phyloP scores from a whole-genome alignment of 768 basidiomycete genomes.

The Lanmaoa rubissima region DNA sequence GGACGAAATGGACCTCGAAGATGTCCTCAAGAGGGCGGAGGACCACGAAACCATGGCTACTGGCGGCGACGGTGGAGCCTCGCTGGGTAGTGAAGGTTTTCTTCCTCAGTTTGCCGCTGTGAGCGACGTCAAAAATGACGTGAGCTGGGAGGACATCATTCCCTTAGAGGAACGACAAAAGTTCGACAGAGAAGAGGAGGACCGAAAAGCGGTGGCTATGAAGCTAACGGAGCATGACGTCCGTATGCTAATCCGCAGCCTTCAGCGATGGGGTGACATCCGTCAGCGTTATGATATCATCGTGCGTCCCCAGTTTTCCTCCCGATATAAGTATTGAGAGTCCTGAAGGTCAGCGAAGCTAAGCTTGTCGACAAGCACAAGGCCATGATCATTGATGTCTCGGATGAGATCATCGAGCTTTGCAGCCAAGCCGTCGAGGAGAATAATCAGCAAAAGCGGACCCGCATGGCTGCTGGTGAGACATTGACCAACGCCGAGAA shows the following conservation, averaged over 20 bases:
- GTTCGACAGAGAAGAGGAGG: conserved; percentile 78
- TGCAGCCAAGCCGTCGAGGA: conserved; percentile 83
- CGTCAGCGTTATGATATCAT: conserved; percentile 92
- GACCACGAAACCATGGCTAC: conserved; percentile 92
- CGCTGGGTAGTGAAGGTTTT: conserved; percentile 95
- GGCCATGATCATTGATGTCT: conserved; percentile 83
- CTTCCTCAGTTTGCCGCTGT: conserved; percentile 92
- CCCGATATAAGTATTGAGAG: neutral
- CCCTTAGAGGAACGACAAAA: conserved; percentile 87
- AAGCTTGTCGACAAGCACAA: conserved; percentile 94
- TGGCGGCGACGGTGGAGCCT: conserved; percentile 80
- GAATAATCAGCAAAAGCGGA: conserved; percentile 77
- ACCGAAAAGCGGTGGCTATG: conserved; percentile 71
- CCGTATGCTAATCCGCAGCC: conserved; percentile 88
- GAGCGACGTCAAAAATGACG: conserved; percentile 98
- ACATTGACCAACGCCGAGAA: conserved; percentile 90
- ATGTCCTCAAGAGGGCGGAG: conserved; percentile 95
- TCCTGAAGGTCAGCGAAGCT: conserved; percentile 73
- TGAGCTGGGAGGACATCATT: conserved; percentile 99
- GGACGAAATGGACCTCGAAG: conserved; percentile 98
- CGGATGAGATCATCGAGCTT: conserved; percentile 89
- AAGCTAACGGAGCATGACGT: conserved; percentile 97
- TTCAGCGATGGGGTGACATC: conserved; percentile 98
- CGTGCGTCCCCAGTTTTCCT: conserved; percentile 47
- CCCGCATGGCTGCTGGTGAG: conserved; percentile 77